A percentile compares a stretch with the other conserved stretches of the same genome.
Conservation (phyloP, 2,329 filamentous ascomycete species). For the Xylaria sp. region DNA sequence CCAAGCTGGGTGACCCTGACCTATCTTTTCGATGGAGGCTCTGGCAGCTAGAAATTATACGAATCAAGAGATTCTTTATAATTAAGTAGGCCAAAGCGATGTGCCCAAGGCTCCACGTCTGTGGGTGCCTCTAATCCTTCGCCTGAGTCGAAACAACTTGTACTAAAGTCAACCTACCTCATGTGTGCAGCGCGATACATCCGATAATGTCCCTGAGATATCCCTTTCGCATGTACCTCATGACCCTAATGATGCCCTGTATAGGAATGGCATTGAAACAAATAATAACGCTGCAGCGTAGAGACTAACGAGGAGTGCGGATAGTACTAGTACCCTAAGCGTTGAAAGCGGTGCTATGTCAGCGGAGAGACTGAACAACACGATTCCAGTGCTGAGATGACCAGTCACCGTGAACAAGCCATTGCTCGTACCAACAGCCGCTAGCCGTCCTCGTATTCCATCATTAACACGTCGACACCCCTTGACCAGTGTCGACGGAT, state of each 20-base stretch:
- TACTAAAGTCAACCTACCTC: background rate
- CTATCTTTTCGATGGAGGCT: constrained; percentile 1
- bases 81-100: constrained; percentile 15
- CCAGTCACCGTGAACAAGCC: background rate
- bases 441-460: background rate
- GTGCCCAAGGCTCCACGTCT: background rate
- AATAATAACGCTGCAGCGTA: background rate
- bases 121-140: background rate
- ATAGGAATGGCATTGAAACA: background rate
- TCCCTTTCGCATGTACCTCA: background rate
- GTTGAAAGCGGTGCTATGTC: background rate
- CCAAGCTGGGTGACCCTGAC: background rate
- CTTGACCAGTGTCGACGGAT: background rate
- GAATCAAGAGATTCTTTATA: constrained; percentile 6
- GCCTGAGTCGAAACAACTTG: background rate
- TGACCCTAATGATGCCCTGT: background rate
- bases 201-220: background rate
- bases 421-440: background rate
- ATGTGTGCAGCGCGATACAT: background rate
- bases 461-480: background rate
- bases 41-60: constrained; percentile 17
- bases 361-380: background rate
- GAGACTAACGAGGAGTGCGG: background rate
- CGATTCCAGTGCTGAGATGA: background rate
- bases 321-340: background rate